A percentile compares a stretch with the other conserved stretches of the same genome.
phyloP scores from a whole-genome alignment of 495 filamentous ascomycete genomes.

The Margaritispora aquatica region DNA sequence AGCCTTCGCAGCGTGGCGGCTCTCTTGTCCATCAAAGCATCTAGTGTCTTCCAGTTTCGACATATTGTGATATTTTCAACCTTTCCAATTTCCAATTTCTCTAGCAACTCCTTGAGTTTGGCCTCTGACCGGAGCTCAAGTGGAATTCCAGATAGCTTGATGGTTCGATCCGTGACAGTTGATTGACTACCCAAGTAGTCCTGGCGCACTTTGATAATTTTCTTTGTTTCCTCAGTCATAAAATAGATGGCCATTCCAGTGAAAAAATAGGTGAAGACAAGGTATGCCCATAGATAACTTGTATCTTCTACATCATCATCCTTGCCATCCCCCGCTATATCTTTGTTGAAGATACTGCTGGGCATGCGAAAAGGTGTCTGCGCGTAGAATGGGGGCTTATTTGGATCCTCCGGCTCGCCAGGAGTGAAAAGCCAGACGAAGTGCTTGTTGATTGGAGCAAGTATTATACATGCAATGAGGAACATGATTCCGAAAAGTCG shows the following conservation, averaged over 20 bases:
- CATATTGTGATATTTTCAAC: slow-evolving; percentile 87
- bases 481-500: slow-evolving; percentile 73
- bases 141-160: slow-evolving; percentile 87
- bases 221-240: slow-evolving; percentile 71
- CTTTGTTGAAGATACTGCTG: slow-evolving; percentile 9
- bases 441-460: slow-evolving; percentile 78
- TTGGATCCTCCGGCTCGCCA: slow-evolving; percentile 3
- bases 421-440: slow-evolving; percentile 30
- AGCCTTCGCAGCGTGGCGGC: slow-evolving; percentile 59
- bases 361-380: background rate
- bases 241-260: slow-evolving; percentile 76
- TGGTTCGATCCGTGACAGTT: slow-evolving; percentile 89
- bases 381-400: background rate
- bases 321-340: slow-evolving; percentile 17
- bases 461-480: slow-evolving; percentile 70
- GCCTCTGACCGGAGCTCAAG: slow-evolving; percentile 70
- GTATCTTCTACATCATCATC: slow-evolving; percentile 29
- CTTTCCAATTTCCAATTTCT: slow-evolving; percentile 84
- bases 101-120: slow-evolving; percentile 79
- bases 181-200: slow-evolving; percentile 89
- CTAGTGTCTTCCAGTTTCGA: slow-evolving; percentile 79
- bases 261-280: slow-evolving; percentile 88
- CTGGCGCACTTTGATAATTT: slow-evolving; percentile 79
- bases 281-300: slow-evolving; percentile 85
- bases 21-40: slow-evolving; percentile 65